Evolutionary conservation across 148 eudicot genomes (phyloP).

Genomic region (Suaeda aralocaspica): DNA sequence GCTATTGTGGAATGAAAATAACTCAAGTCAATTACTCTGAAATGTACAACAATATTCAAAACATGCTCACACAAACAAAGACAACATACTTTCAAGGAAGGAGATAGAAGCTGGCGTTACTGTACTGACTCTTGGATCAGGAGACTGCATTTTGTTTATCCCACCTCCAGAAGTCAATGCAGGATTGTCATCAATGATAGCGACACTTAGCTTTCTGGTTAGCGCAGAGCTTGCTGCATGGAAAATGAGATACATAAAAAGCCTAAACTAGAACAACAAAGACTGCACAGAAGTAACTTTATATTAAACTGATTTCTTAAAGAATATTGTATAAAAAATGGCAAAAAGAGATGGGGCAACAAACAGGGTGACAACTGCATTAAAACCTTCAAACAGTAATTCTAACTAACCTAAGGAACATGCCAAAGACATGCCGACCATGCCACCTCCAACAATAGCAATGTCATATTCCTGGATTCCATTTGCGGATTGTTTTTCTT

Average conservation of each 20-base stretch:
- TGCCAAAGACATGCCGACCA: conserved; percentile 98
- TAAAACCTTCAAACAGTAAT: not conserved
- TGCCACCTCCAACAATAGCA: conserved; percentile 98
- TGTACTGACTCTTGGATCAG: conserved; percentile 98
- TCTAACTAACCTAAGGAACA: conserved; percentile 69
- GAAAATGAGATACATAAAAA: not conserved
- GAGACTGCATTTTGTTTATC: conserved; percentile 63
- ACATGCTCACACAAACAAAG: not conserved
- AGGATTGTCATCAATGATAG: conserved; percentile 91
- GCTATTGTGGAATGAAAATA: not conserved
- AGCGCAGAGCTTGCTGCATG: conserved; percentile 74
- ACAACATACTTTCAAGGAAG: conserved; percentile 66
- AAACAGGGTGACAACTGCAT: conserved; percentile 4
- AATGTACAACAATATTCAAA: not conserved
- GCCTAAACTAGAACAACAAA: conserved; percentile 2
- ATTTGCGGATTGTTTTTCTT: conserved; percentile 19
- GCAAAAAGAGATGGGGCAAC: not conserved
- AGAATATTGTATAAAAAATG: not conserved
- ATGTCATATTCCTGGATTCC: conserved; percentile 62
- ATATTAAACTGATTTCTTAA: not conserved
- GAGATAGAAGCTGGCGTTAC: conserved; percentile 86
- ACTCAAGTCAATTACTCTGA: not conserved
- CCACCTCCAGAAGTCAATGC: conserved; percentile 42
- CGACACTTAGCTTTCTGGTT: conserved; percentile 65
- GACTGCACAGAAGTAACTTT: not conserved